Evolutionary conservation across 805 yeast species (phyloP).

Genomic region (Gaillardinia entomophila): DNA sequence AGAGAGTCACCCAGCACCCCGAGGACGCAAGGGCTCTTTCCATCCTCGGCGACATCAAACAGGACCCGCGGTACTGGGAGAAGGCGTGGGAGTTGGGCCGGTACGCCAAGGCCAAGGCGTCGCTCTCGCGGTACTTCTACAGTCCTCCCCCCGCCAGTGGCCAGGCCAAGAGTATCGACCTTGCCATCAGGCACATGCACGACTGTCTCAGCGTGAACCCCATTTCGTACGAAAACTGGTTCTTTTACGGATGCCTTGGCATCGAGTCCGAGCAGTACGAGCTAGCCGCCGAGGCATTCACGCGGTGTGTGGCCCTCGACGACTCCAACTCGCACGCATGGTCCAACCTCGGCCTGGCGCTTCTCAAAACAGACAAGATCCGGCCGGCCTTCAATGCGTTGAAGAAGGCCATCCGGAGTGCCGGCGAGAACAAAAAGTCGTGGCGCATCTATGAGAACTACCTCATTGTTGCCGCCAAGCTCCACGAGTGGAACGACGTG

Average conservation of each 20-base stretch:
- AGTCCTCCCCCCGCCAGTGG: slow-evolving; percentile 57
- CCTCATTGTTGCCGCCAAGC: slow-evolving; percentile 70
- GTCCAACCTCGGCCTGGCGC: slow-evolving; percentile 86
- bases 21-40: slow-evolving; percentile 79
- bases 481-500: slow-evolving; percentile 87
- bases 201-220: slow-evolving; percentile 75
- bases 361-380: slow-evolving; percentile 56
- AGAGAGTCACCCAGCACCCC: slow-evolving; percentile 52
- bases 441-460: slow-evolving; percentile 93
- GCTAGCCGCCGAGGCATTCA: slow-evolving; percentile 85
- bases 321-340: slow-evolving; percentile 78
- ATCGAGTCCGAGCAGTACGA: slow-evolving; percentile 66
- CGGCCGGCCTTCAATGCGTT: slow-evolving; percentile 83
- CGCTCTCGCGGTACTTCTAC: slow-evolving; percentile 70
- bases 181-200: slow-evolving; percentile 61
- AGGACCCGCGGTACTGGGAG: slow-evolving; percentile 72
- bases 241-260: slow-evolving; percentile 86
- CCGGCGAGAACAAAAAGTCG: slow-evolving; percentile 60
- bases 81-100: slow-evolving; percentile 83
- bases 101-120: slow-evolving; percentile 79
- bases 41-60: slow-evolving; percentile 78
- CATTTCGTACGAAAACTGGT: slow-evolving; percentile 77
- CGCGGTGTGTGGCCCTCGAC: slow-evolving; percentile 82
- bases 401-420: slow-evolving; percentile 66
- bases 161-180: slow-evolving; percentile 40